Conservation (phyloP, 495 filamentous ascomycete genomes). For the Xylaria bambusicola region DNA sequence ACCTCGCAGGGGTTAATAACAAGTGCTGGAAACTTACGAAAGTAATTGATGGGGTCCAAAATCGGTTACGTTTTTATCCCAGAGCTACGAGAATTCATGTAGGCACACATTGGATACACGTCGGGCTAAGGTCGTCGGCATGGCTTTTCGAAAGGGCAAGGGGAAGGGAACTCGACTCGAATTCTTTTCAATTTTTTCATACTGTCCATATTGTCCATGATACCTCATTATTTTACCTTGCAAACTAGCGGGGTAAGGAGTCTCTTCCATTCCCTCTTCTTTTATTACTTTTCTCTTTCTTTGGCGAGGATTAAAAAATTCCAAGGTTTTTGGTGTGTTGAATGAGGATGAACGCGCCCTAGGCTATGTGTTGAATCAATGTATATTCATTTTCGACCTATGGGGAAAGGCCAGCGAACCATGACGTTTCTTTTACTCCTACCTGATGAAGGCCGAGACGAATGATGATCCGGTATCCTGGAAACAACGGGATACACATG, state of each 20-base stretch:
- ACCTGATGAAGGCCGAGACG: not conserved
- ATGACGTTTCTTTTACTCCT: not conserved
- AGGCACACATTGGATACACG: not conserved
- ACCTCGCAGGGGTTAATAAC: not conserved
- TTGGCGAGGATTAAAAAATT: not conserved
- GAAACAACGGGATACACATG: no score
- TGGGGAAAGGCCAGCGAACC: not conserved
- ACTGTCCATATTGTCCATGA: constrained; percentile 7
- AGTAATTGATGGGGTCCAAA: not conserved
- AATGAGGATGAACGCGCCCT: not conserved
- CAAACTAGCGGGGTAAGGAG: no score
- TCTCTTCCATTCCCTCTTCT: no score
- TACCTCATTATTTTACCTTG: not conserved
- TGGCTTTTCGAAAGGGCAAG: not conserved
- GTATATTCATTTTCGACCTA: not conserved
- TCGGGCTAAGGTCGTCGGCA: not conserved
- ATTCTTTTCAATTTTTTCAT: no score
- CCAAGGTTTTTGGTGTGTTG: no score
- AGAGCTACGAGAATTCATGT: not conserved
- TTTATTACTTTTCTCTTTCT: not conserved
- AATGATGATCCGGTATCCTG: no score
- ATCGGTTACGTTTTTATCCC: not conserved
- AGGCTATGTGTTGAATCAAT: not conserved
- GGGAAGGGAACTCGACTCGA: not conserved
- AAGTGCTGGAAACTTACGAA: not conserved